These are phyloP conservation scores for Barnettozyma sp. DNA, from an alignment of 805 yeast genomes.

Conservation along the genomic window DNA sequence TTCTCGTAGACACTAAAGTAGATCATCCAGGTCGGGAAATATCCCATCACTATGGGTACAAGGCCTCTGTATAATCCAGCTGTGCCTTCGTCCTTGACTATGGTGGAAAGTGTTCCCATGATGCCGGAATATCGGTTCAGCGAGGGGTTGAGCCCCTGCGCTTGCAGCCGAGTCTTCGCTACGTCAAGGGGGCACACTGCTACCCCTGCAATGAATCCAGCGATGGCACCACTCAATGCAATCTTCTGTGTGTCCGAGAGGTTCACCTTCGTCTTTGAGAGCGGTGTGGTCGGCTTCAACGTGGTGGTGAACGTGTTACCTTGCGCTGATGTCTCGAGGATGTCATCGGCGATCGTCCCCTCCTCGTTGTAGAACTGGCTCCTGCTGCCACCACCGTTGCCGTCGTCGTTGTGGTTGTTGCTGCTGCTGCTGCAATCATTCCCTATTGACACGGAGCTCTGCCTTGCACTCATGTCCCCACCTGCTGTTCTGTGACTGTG, in stretches of 20 bases:
- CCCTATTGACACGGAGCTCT: too few species aligned
- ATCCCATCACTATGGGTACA: slow-evolving; percentile 88
- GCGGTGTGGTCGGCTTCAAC: slow-evolving; percentile 8
- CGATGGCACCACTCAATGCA: slow-evolving; percentile 86
- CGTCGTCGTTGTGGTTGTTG: not conserved
- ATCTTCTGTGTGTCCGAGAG: slow-evolving; percentile 48
- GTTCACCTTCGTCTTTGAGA: slow-evolving; percentile 5
- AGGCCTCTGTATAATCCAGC: slow-evolving; percentile 85
- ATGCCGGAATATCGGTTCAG: slow-evolving; percentile 44
- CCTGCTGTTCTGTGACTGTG: too few species aligned
- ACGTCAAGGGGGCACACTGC: slow-evolving; percentile 94
- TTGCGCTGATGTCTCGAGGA: slow-evolving; percentile 8
- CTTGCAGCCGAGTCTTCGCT: slow-evolving; percentile 89
- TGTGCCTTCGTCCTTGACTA: slow-evolving; percentile 70
- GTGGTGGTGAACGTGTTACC: slow-evolving; percentile 10
- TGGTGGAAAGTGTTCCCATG: slow-evolving; percentile 55
- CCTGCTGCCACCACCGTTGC: not conserved
- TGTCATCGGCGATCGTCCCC: slow-evolving; percentile 10
- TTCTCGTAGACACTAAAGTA: slow-evolving; percentile 86
- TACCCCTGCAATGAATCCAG: slow-evolving; percentile 86
- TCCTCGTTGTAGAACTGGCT: slow-evolving; percentile 2
- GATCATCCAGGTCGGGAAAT: slow-evolving; percentile 96
- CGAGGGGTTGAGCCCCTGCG: slow-evolving; percentile 50
- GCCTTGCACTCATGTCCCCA: too few species aligned
- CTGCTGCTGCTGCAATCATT: not conserved